phyloP scores from a whole-genome alignment of 441 rosid species.

The Kokia cookei region DNA sequence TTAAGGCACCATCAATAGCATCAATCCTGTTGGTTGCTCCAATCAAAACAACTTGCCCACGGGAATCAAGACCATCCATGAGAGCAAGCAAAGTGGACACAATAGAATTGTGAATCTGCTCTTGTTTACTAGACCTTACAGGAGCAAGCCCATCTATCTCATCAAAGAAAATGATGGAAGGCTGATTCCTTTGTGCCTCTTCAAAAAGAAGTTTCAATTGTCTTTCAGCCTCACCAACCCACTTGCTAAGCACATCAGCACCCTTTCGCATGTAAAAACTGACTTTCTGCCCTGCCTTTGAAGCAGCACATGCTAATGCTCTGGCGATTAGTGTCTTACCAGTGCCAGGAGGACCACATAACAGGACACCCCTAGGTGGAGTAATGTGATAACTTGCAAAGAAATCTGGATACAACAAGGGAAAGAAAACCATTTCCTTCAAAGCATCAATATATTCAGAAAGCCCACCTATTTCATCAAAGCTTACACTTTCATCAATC shows the following conservation, averaged over 20 bases:
- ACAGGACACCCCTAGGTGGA: conserved; percentile 98
- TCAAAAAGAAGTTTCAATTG: conserved; percentile 95
- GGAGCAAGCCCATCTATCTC: conserved; percentile 99
- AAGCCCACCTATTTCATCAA: conserved; percentile 97
- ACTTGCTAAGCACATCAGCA: conserved; percentile 99
- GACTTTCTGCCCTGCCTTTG: conserved; percentile 99
- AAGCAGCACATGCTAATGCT: conserved; percentile 99
- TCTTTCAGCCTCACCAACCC: conserved; percentile 99
- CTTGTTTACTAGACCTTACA: conserved; percentile 98
- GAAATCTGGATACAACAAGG: conserved; percentile 94
- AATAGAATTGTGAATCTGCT: conserved; percentile 98
- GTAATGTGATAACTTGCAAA: conserved; percentile 93
- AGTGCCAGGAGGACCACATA: conserved; percentile 99
- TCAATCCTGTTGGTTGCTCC: conserved; percentile 99
- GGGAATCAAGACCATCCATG: conserved; percentile 99
- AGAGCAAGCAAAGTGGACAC: conserved; percentile 97
- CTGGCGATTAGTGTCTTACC: conserved; percentile 98
- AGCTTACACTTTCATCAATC: conserved; percentile 89
- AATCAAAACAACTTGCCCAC: conserved; percentile 99
- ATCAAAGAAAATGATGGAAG: conserved; percentile 97
- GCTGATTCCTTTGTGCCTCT: conserved; percentile 98
- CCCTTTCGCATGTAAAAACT: conserved; percentile 99
- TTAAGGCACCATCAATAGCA: conserved; percentile 99
- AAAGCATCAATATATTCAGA: conserved; percentile 89
- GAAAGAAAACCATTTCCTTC: conserved; percentile 99